These are phyloP conservation scores for Ophiosphaerella herpotricha DNA, from an alignment of 2,329 filamentous ascomycete genomes.

Conservation along the genomic window DNA sequence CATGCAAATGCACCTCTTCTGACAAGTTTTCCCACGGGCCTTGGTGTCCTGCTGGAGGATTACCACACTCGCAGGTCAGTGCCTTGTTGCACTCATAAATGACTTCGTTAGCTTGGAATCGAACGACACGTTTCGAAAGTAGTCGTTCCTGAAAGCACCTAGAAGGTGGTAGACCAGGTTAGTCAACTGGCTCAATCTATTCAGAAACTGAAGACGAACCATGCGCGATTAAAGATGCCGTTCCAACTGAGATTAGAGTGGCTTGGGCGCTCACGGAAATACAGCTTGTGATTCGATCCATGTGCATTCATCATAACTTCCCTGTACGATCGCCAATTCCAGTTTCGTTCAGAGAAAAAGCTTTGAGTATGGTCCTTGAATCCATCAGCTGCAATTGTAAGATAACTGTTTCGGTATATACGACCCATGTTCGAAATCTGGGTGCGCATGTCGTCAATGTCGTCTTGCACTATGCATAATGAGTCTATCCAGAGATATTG, in stretches of 20 bases:
- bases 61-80: not conserved
- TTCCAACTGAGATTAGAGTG: not conserved
- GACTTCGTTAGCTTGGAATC: slow-evolving; percentile 1
- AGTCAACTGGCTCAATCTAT: not conserved
- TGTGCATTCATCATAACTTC: not conserved
- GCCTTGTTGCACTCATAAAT: slow-evolving; percentile 1
- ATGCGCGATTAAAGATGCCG: not conserved
- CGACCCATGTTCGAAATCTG: slow-evolving; percentile 1
- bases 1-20: not conserved
- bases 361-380: not conserved
- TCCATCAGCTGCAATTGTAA: slow-evolving; percentile 3
- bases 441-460: not conserved
- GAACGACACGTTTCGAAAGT: not conserved
- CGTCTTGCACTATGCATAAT: slow-evolving; percentile 2
- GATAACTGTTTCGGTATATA: not conserved
- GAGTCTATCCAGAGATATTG: slow-evolving; percentile 4
- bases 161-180: not conserved
- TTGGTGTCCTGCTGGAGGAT: slow-evolving; percentile 1
- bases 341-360: not conserved
- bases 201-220: not conserved
- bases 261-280: not conserved
- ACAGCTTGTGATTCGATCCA: not conserved
- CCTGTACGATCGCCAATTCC: not conserved
- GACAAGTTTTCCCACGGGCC: not conserved
- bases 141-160: slow-evolving; percentile 4